A percentile compares a stretch with the other conserved stretches of the same genome.
phyloP scores from a whole-genome alignment of 2,329 filamentous ascomycete species.

The Neofusicoccum ribis region DNA sequence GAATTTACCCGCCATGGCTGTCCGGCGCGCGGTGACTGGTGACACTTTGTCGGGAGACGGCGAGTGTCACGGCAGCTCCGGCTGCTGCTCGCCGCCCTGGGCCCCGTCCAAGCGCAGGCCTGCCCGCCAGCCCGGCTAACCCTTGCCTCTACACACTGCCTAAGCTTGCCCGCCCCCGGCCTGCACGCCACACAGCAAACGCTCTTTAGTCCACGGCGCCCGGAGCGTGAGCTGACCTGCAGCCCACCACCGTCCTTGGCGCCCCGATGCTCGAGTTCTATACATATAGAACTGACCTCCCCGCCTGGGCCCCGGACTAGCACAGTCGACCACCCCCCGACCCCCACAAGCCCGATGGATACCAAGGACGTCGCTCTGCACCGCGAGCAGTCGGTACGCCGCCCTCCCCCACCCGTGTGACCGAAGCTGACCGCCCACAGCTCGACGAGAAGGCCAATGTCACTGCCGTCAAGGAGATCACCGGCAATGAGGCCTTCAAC shows the following conservation, averaged over 20 bases:
- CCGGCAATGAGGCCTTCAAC: constrained; percentile 55
- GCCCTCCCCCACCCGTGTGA: too few relatives aligned
- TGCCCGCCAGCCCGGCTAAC: not conserved
- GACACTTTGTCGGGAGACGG: not conserved
- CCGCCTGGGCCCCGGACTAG: not conserved
- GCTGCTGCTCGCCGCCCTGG: not conserved
- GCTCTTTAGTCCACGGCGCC: not conserved
- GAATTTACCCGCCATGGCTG: not conserved
- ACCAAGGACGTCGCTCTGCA: constrained; percentile 6
- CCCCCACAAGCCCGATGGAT: not conserved
- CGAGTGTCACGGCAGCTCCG: not conserved
- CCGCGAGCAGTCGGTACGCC: not conserved
- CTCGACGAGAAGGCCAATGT: constrained; percentile 10
- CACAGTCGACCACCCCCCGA: not conserved
- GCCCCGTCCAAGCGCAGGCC: not conserved
- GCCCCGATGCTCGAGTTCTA: not conserved
- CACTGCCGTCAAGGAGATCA: constrained; percentile 45
- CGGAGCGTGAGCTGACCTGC: constrained; percentile 12
- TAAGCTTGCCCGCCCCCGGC: not conserved
- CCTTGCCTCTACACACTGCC: not conserved
- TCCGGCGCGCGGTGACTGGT: not conserved
- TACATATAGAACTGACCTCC: not conserved
- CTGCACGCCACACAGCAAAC: not conserved
- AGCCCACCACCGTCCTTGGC: constrained; percentile 11
- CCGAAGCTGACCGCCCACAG: not conserved